A percentile compares a stretch with the other conserved stretches of the same genome.
Conservation (phyloP, 352 stramenopile genomes). For the Phytopythium delawarense region DNA sequence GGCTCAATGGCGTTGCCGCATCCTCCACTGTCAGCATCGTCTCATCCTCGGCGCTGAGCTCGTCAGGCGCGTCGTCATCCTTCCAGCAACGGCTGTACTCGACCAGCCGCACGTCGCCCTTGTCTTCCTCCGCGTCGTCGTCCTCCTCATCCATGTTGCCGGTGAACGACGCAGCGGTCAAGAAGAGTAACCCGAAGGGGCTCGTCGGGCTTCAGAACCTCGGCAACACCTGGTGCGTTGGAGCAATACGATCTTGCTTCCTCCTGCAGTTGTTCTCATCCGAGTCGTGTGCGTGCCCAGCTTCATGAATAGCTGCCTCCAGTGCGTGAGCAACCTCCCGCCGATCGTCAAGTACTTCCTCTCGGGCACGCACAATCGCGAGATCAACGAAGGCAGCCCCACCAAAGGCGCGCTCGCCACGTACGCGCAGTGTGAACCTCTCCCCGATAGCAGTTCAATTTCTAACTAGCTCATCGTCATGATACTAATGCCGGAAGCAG, state of each 20-base stretch:
- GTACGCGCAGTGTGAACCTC: conserved; percentile 9
- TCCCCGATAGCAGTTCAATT: background rate
- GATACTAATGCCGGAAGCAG: conserved; percentile 6
- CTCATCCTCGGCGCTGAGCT: conserved; percentile 10
- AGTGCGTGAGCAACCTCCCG: conserved; percentile 75
- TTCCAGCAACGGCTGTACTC: conserved; percentile 3
- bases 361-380: conserved; percentile 30
- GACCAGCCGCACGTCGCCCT: conserved; percentile 9
- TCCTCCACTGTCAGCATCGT: conserved; percentile 22
- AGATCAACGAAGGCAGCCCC: conserved; percentile 54
- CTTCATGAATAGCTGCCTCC: conserved; percentile 87
- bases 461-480: background rate
- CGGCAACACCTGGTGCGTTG: conserved; percentile 68
- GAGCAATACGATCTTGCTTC: background rate
- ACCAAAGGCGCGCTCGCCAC: conserved; percentile 55
- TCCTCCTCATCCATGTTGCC: background rate
- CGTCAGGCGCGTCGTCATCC: conserved; percentile 12
- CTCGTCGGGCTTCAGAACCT: conserved; percentile 72
- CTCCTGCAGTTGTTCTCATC: background rate
- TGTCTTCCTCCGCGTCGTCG: conserved; percentile 3
- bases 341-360: conserved; percentile 53
- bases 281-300: conserved; percentile 15
- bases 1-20: conserved; percentile 10
- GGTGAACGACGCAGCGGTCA: conserved; percentile 5
- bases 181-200: conserved; percentile 32